Conservation (phyloP, 192 early-diverging fungal genomes). For the Backusella morwellensis region DNA sequence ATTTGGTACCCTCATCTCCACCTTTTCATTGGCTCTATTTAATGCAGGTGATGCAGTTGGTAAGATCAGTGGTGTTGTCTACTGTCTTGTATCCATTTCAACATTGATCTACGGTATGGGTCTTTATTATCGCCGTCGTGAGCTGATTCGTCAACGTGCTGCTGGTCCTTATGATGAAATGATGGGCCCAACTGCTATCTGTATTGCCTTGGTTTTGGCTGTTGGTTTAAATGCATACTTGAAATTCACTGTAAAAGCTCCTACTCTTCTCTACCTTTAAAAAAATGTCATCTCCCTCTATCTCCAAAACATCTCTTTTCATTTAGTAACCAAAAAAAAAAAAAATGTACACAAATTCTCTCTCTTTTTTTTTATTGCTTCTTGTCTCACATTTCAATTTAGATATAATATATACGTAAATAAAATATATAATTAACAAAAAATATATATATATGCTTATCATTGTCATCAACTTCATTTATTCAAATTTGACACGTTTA, state of each 20-base stretch:
- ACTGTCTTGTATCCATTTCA: conserved; percentile 64
- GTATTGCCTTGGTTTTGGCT: conserved; percentile 58
- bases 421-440: background rate
- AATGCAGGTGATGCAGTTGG: conserved; percentile 74
- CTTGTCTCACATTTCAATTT: background rate
- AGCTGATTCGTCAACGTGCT: conserved; percentile 60
- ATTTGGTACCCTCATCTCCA: conserved; percentile 67
- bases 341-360: background rate
- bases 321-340: background rate
- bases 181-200: conserved; percentile 68
- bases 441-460: background rate
- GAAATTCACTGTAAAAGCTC: conserved; percentile 36
- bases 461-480: too few species aligned
- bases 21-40: conserved; percentile 68
- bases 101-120: conserved; percentile 72
- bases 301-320: background rate
- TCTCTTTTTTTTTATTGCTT: background rate
- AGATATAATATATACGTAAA: background rate
- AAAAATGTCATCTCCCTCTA: background rate
- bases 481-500: too few species aligned
- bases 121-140: conserved; percentile 66
- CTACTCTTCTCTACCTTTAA: conserved; percentile 27
- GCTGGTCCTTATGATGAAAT: conserved; percentile 67
- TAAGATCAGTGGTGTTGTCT: conserved; percentile 64
- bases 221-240: conserved; percentile 53